Evolutionary conservation across 805 yeast genomes (phyloP).

Genomic region (Brettanomyces naardenensis): DNA sequence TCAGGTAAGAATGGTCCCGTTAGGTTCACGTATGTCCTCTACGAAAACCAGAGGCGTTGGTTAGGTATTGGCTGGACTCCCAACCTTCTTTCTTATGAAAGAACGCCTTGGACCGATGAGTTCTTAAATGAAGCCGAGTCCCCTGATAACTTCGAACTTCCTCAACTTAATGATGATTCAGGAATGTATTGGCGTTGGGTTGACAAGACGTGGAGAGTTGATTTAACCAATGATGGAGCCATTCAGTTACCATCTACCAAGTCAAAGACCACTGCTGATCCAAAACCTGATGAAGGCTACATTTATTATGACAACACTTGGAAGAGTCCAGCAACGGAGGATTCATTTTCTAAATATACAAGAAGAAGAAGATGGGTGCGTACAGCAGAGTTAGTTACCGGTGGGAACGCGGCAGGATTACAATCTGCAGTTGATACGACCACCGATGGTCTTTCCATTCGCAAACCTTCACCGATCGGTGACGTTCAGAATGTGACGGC

Average conservation of each 20-base stretch:
- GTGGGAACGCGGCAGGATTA: not conserved
- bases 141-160: conserved; percentile 71
- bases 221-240: conserved; percentile 81
- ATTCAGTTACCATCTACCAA: conserved; percentile 60
- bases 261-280: conserved; percentile 56
- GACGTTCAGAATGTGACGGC: conserved; percentile 18
- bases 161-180: conserved; percentile 60
- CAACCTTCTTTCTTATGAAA: conserved; percentile 81
- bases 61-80: conserved; percentile 97
- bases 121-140: conserved; percentile 79
- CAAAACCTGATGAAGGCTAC: conserved; percentile 75
- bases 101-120: conserved; percentile 97
- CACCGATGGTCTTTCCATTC: not conserved
- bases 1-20: conserved; percentile 35
- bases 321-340: conserved; percentile 86
- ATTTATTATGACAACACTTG: conserved; percentile 89
- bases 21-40: conserved; percentile 83
- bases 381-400: conserved; percentile 70
- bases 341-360: conserved; percentile 83
- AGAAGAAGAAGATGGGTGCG: conserved; percentile 94
- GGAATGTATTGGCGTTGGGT: conserved; percentile 93
- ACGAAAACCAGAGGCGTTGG: conserved; percentile 96
- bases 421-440: not conserved
- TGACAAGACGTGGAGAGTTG: conserved; percentile 86
- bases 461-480: conserved; percentile 7